A percentile compares a stretch with the other conserved stretches of the same genome.
Conservation (phyloP, 2,329 filamentous ascomycete genomes). For the Arthroderma uncinatum region DNA sequence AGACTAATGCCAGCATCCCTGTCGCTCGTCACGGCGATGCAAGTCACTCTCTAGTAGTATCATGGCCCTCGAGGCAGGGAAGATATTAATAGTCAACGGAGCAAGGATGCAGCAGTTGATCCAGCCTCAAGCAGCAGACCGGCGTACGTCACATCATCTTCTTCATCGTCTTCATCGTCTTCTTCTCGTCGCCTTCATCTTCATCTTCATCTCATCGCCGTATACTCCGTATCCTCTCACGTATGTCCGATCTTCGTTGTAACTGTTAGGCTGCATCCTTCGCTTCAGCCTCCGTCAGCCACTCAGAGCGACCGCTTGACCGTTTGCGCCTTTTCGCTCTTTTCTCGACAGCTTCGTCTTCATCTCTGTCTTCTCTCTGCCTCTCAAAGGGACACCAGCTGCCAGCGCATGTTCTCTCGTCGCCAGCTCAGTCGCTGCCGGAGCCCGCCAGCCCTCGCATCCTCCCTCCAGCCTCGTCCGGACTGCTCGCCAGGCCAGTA, state of each 20-base stretch:
- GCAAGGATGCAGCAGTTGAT: no score
- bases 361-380: neutral
- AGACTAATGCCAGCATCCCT: no score
- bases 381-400: neutral
- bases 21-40: no score
- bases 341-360: neutral
- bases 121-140: neutral
- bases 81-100: no score
- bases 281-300: no score
- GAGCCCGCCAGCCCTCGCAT: neutral
- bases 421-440: neutral
- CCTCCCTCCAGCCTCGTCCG: neutral
- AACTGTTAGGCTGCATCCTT: no score
- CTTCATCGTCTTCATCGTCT: neutral
- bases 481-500: no score
- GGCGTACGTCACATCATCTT: neutral
- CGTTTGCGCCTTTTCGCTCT: no score
- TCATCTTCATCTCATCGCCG: neutral
- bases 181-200: neutral
- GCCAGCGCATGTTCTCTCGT: neutral
- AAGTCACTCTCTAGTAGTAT: no score
- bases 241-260: no score
- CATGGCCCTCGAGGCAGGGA: no score
- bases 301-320: no score
- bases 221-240: neutral